Conservation (phyloP, 2,329 filamentous ascomycete genomes). For the Colletotrichum paranaense region DNA sequence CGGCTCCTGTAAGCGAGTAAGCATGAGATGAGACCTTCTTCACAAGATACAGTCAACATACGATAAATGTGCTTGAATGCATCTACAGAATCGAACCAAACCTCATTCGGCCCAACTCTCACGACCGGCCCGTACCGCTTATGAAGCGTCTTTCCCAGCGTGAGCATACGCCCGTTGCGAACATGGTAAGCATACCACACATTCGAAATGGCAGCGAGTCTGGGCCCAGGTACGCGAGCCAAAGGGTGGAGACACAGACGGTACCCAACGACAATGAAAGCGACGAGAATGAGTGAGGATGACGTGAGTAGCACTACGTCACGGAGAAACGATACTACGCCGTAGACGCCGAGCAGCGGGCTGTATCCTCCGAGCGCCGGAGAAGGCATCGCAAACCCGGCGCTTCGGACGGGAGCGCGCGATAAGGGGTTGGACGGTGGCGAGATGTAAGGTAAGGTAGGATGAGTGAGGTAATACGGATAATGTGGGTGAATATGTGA, state of each 20-base stretch:
- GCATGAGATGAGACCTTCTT: neutral
- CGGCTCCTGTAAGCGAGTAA: conserved; percentile 48
- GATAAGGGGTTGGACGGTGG: neutral
- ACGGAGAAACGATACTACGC: neutral
- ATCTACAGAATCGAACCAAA: conserved; percentile 62
- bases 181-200: conserved; percentile 60
- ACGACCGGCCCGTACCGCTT: conserved; percentile 60
- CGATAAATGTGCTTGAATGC: conserved; percentile 61
- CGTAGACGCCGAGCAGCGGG: conserved; percentile 3
- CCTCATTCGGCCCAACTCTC: conserved; percentile 64
- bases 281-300: neutral
- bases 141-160: conserved; percentile 58
- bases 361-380: conserved; percentile 9
- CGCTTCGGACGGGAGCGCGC: conserved; percentile 7
- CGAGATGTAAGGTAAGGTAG: neutral
- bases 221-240: conserved; percentile 58
- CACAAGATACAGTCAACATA: conserved; percentile 39
- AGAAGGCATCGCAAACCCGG: conserved; percentile 26
- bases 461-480: neutral
- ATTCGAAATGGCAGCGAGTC: conserved; percentile 57
- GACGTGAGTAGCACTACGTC: neutral
- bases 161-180: conserved; percentile 54
- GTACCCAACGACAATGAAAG: conserved; percentile 42
- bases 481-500: neutral
- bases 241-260: conserved; percentile 57